These are phyloP conservation scores for Cladosporium halotolerans DNA, from an alignment of 2,329 filamentous ascomycete genomes.

Conservation along the genomic window DNA sequence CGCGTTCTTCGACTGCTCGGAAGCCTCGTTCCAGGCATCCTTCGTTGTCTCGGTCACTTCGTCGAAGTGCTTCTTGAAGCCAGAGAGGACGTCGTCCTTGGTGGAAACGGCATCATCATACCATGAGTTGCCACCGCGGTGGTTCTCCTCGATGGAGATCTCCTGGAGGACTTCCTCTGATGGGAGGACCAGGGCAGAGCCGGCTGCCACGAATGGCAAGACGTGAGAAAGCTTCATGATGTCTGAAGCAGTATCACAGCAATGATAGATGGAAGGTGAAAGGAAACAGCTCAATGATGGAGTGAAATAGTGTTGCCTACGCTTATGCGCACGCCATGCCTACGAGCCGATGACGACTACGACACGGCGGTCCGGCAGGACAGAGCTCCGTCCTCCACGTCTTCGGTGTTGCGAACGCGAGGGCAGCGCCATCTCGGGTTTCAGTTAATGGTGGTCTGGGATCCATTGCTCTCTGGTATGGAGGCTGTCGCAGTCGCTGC, in stretches of 20 bases:
- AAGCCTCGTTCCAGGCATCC: slow-evolving; percentile 23
- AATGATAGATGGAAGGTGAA: not conserved
- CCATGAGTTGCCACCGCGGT: slow-evolving; percentile 21
- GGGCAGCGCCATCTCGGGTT: not conserved
- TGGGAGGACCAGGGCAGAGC: slow-evolving; percentile 49
- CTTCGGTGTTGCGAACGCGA: slow-evolving; percentile 8
- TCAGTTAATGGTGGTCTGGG: no score
- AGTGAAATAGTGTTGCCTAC: slow-evolving; percentile 11
- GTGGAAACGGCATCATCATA: slow-evolving; percentile 28
- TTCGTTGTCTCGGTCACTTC: slow-evolving; percentile 23
- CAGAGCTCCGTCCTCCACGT: not conserved
- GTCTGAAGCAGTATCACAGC: not conserved
- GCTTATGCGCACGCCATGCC: slow-evolving; percentile 5
- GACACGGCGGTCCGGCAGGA: not conserved
- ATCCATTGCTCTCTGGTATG: no score
- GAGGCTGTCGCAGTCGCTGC: no score
- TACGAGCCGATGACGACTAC: slow-evolving; percentile 6
- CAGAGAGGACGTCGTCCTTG: slow-evolving; percentile 31
- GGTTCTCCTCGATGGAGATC: slow-evolving; percentile 34
- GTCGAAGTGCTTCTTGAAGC: slow-evolving; percentile 29
- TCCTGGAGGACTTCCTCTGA: slow-evolving; percentile 43
- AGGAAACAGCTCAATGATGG: not conserved
- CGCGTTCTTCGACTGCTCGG: slow-evolving; percentile 31
- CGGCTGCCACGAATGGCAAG: slow-evolving; percentile 45
- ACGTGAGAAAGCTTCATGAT: slow-evolving; percentile 45